phyloP scores from a whole-genome alignment of 1,284 basidiomycete genomes.

The Neotropicomus parvogracilis region DNA sequence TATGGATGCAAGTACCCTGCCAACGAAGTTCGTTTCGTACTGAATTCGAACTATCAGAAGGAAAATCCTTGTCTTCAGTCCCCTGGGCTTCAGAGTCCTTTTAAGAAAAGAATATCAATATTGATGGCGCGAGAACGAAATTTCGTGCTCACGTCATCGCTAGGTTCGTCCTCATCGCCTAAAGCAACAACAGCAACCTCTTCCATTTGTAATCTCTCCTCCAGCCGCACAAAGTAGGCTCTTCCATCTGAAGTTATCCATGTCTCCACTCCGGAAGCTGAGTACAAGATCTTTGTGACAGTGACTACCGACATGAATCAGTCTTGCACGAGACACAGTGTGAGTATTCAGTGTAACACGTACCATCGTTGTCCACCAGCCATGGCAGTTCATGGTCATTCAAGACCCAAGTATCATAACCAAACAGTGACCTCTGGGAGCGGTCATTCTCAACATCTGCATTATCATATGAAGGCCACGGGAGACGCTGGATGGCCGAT shows the following conservation, averaged over 20 bases:
- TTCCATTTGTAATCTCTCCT: slow-evolving; percentile 33
- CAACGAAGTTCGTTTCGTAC: slow-evolving; percentile 40
- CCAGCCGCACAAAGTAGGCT: slow-evolving; percentile 69
- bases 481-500: slow-evolving; percentile 71
- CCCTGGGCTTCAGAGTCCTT: slow-evolving; percentile 14
- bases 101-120: not conserved
- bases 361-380: slow-evolving; percentile 69
- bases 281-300: slow-evolving; percentile 55
- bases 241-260: slow-evolving; percentile 82
- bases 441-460: slow-evolving; percentile 35
- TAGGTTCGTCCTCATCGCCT: slow-evolving; percentile 10
- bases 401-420: slow-evolving; percentile 69
- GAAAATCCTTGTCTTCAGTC: slow-evolving; percentile 8
- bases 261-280: slow-evolving; percentile 60
- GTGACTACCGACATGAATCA: slow-evolving; percentile 43
- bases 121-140: not conserved
- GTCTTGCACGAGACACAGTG: not conserved
- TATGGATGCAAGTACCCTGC: slow-evolving; percentile 67
- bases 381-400: slow-evolving; percentile 69
- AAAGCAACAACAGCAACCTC: not conserved
- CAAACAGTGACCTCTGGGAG: slow-evolving; percentile 30
- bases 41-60: slow-evolving; percentile 13
- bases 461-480: slow-evolving; percentile 67
- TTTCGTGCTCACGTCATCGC: slow-evolving; percentile 16
- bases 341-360: slow-evolving; percentile 17